These are phyloP conservation scores for Prunella vulgaris DNA, from an alignment of 257 asterid species.

Conservation along the genomic window DNA sequence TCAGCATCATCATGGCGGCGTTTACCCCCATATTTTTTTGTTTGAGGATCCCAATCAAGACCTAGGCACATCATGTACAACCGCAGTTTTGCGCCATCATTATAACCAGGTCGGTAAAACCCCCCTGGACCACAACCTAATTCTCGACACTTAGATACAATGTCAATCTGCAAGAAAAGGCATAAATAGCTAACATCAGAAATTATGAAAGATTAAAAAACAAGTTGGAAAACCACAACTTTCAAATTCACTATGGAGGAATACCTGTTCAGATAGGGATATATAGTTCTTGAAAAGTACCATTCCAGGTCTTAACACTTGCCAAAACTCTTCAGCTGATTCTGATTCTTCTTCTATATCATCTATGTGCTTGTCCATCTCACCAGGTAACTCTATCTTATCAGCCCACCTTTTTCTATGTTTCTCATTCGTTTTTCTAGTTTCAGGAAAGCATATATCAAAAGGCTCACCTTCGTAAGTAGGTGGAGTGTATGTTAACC, in stretches of 20 bases:
- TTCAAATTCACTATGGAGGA: neutral
- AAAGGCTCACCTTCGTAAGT: conserved; percentile 26
- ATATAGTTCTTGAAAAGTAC: conserved; percentile 45
- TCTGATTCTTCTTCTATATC: conserved; percentile 11
- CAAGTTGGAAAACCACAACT: neutral
- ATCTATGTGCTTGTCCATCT: conserved; percentile 14
- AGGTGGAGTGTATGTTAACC: neutral
- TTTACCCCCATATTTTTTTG: conserved; percentile 34
- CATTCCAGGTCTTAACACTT: conserved; percentile 66
- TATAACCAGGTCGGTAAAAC: conserved; percentile 56
- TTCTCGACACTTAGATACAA: conserved; percentile 45
- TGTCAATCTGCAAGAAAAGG: conserved; percentile 34
- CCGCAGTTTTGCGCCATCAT: conserved; percentile 55
- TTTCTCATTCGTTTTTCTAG: neutral
- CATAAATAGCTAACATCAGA: neutral
- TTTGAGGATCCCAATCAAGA: conserved; percentile 63
- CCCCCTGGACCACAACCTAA: conserved; percentile 58
- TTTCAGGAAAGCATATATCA: conserved; percentile 43
- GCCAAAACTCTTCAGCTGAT: conserved; percentile 20
- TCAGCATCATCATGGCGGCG: conserved; percentile 38
- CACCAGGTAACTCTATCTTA: conserved; percentile 8
- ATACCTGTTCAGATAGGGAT: conserved; percentile 48
- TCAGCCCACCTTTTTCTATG: neutral
- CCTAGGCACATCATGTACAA: conserved; percentile 78
- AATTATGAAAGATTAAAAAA: neutral